phyloP scores from a whole-genome alignment of 2,329 filamentous ascomycete genomes.

The Cryphonectria parasitica region DNA sequence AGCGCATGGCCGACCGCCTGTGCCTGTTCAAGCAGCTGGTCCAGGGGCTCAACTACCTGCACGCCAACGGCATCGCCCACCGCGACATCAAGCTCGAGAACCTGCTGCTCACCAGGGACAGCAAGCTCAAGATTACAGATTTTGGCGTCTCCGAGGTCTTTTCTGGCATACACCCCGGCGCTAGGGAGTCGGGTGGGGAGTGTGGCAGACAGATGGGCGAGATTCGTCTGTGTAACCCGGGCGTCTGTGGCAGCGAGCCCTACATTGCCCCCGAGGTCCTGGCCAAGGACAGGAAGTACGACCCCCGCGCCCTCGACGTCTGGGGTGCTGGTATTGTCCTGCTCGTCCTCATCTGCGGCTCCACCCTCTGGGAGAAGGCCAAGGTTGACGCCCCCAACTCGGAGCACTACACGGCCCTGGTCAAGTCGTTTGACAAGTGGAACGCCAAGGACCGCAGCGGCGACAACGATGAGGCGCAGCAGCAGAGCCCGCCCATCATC shows the following conservation, averaged over 20 bases:
- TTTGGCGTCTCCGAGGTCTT: conserved; percentile 92
- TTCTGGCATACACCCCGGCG: conserved; percentile 76
- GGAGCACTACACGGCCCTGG: conserved; percentile 66
- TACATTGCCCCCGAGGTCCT: conserved; percentile 89
- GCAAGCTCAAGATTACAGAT: conserved; percentile 87
- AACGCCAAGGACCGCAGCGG: conserved; percentile 53
- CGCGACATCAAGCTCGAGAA: conserved; percentile 93
- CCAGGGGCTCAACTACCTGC: conserved; percentile 80
- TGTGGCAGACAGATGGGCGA: conserved; percentile 75
- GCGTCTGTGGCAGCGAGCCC: conserved; percentile 82
- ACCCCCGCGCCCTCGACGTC: conserved; percentile 80
- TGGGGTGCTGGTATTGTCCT: conserved; percentile 87
- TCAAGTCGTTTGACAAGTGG: conserved; percentile 71
- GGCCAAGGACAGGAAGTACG: conserved; percentile 65
- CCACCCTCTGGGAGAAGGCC: conserved; percentile 75
- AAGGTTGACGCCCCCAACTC: conserved; percentile 49
- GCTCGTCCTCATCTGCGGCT: conserved; percentile 74
- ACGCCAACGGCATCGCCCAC: conserved; percentile 83
- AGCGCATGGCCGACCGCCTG: conserved; percentile 63
- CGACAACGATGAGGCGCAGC: too few relatives aligned
- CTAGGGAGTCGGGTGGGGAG: conserved; percentile 72
- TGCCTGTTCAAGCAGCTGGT: conserved; percentile 91
- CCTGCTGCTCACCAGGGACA: conserved; percentile 75
- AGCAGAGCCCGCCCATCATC: conserved; percentile 39
- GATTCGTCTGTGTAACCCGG: conserved; percentile 72